Percentiles rank a stretch among this genome's conserved stretches.
These are phyloP conservation scores for Arctostaphylos glauca DNA, from an alignment of 148 eudicot species.

Conservation along the genomic window DNA sequence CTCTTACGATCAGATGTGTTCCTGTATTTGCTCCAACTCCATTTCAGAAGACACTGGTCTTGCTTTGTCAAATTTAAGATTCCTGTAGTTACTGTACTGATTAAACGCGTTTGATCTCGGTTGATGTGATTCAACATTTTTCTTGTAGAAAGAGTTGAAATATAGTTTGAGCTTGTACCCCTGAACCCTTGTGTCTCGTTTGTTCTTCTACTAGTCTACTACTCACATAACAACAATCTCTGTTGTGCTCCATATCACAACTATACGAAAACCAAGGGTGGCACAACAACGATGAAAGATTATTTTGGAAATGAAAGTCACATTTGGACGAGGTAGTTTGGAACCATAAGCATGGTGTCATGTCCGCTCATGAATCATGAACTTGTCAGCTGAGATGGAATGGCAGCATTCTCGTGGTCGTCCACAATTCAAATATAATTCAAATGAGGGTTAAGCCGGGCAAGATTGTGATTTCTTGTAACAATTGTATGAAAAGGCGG, in stretches of 20 bases:
- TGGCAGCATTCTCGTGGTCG: not conserved
- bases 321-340: not conserved
- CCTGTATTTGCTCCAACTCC: conserved; percentile 4
- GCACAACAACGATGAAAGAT: not conserved
- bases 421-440: not conserved
- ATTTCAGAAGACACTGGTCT: not conserved
- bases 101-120: not conserved
- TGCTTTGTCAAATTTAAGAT: conserved; percentile 3
- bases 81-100: not conserved
- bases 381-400: not conserved
- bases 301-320: too few relatives aligned
- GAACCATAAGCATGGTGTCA: not conserved
- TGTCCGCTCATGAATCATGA: not conserved
- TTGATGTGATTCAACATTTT: not conserved
- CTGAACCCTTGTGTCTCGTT: not conserved
- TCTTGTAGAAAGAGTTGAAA: not conserved
- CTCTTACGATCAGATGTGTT: not conserved
- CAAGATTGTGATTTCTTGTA: too few relatives aligned
- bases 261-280: not conserved
- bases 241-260: not conserved
- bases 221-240: not conserved
- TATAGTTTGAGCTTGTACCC: not conserved
- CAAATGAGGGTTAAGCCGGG: too few relatives aligned
- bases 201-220: not conserved
- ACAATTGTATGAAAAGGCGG: too few relatives aligned